Evolutionary conservation across 2,329 filamentous ascomycete genomes (phyloP).

Genomic region (Bretziella fagacearum): DNA sequence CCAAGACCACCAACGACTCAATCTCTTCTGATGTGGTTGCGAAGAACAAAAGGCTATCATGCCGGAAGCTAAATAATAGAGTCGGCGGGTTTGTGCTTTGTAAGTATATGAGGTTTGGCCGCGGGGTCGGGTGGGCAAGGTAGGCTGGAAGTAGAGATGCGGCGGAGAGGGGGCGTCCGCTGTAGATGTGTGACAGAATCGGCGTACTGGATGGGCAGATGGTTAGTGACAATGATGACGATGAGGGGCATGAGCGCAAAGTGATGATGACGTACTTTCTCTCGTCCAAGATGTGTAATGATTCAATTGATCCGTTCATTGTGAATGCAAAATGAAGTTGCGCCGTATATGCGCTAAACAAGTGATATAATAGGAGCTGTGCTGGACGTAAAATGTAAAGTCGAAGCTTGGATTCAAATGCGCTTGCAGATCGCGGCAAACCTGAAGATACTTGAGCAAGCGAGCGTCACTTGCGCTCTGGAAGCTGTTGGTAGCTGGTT

Average conservation of each 20-base stretch:
- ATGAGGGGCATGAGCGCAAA: not conserved
- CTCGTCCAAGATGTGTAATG: constrained; percentile 93
- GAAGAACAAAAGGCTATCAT: constrained; percentile 74
- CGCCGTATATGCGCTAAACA: not conserved
- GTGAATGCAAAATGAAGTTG: constrained; percentile 21
- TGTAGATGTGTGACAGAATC: constrained; percentile 79
- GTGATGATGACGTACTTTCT: constrained; percentile 47
- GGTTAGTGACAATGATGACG: not conserved
- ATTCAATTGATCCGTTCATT: constrained; percentile 82
- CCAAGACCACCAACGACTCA: constrained; percentile 75
- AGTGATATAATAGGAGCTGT: too few relatives aligned
- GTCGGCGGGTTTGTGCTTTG: constrained; percentile 69
- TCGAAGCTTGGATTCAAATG: too few relatives aligned
- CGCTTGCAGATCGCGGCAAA: too few relatives aligned
- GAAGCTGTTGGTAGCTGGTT: too few relatives aligned
- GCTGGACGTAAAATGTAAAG: too few relatives aligned
- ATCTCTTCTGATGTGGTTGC: constrained; percentile 72
- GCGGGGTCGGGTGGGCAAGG: constrained; percentile 61
- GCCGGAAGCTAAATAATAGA: constrained; percentile 71
- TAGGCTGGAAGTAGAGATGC: constrained; percentile 68
- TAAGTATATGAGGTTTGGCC: constrained; percentile 75
- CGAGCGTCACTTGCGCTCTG: too few relatives aligned
- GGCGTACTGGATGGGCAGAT: constrained; percentile 41
- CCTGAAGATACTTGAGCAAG: too few relatives aligned
- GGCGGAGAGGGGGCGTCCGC: constrained; percentile 61